Evolutionary conservation across 2,329 filamentous ascomycete genomes (phyloP), one percentile per base, ranked within the genome.

Genomic region (Monosporascus sp.): DNA sequence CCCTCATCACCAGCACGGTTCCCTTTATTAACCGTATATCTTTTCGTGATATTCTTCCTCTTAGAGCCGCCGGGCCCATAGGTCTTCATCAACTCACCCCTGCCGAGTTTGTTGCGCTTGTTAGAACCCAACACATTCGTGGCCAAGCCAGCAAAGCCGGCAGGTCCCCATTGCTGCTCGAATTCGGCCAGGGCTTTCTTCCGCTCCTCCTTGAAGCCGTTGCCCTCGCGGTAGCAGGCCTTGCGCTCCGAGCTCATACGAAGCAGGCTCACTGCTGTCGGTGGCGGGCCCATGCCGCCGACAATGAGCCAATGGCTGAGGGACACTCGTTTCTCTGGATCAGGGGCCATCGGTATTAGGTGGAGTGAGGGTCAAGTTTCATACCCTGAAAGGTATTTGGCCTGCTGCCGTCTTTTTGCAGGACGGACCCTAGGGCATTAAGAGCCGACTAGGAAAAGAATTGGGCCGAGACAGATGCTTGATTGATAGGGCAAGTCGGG

Each of bases 201-300:
- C 5, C 49, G 44, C 2, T 45, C 56, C 25, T 37, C 45, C 5
- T 37, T 27, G 37, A 52, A 39, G 11, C 48, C 52, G 7, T 47
- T 11, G 22, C 20, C 48, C 37, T 49, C 38, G 17, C 54, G 55
- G 45, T 59, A 22, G 3, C 48, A 50, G 44, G 59, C 59, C 18
- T 58, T 60, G 24, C 56, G 56, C 52, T 61, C 60, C 3, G 47
- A 55, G 3, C 50, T 49, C 54, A 59, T 56, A 18, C 51, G 55
- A 9, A 49, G 24, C 35, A 57, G 58, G 47, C 15, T 37, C 6
- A 39, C 18, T 11, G 11, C 27, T 3, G 39, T 54, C 5, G 60
- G 57, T 5, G 57, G 57, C 6, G 46, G 45, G 1, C 58, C 53
- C 5, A 18, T 48, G 31, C 59, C 59, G 17, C 57, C 55, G 15